Base-by-base conservation (phyloP, 257 asterid genomes). In the Ajuga chamaepitys region DNA sequence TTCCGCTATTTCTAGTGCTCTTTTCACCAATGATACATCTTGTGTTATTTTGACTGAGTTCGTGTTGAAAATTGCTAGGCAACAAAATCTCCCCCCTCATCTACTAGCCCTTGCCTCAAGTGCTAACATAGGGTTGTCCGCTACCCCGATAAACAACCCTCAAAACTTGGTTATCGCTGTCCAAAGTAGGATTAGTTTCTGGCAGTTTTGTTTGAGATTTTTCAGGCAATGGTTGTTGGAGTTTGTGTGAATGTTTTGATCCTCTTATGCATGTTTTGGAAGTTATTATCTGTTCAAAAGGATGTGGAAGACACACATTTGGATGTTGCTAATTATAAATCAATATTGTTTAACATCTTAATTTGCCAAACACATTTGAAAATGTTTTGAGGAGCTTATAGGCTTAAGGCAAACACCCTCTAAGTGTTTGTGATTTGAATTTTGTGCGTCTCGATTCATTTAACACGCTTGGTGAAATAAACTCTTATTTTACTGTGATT, bases 121-220 rank as follows among this genome's bases (percentile, higher is more conserved):
- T 69, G 92, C 99, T 0, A 93, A 93, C 53, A 89, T 93, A 24
- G 97, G 97, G 1, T 93, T 96, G 2, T 55, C 99, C 0, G 95
- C 95, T 1, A 89, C 96, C 34, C 96, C 96, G 0, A 89, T 93
- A 25, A 97, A 97, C 14, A 93, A 93, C 64, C 99, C 99, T 50
- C 99, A 93, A 64, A 89, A 93, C 65, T 66, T 89, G 41, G 99
- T 93, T 12, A 93, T 93, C 14, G 99, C 97, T 0, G 82, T 93
- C n/a, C 83, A 69, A 53, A 90, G 97, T 53, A 60, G 66, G 54
- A 87, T 89, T 10, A 69, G 66, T 9, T 93, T 93, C 12, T n/a
- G 96, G 95, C 14, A 57, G 10, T 89, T 54, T 55, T 88, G 42
- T 40, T 77, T 10, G 96, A 97, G 1, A 68, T 88, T 32, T 50